A percentile compares a stretch with the other conserved stretches of the same genome.
phyloP scores from a whole-genome alignment of 495 filamentous ascomycete species.

The Penicillium roqueforti region DNA sequence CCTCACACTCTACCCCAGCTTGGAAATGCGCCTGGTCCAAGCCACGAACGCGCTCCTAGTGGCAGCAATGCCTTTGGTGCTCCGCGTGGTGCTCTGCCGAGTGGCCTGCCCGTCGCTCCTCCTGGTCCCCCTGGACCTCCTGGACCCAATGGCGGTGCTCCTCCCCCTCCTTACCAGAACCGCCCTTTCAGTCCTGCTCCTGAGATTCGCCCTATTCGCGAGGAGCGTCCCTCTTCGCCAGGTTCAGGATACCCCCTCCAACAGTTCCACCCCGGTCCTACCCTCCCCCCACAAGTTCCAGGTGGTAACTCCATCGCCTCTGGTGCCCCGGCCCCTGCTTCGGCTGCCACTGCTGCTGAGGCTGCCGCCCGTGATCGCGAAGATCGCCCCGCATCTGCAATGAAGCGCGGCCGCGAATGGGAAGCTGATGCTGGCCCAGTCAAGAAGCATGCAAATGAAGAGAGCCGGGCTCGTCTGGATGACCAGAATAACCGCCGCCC shows the following conservation, averaged over 20 bases:
- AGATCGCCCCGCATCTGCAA: constrained; percentile 69
- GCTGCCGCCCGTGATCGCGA: constrained; percentile 80
- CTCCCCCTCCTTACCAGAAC: constrained; percentile 50
- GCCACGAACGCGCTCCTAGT: constrained; percentile 51
- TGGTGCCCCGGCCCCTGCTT: constrained; percentile 68
- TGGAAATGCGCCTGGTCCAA: constrained; percentile 48
- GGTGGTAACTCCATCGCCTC: constrained; percentile 70
- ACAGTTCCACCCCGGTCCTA: constrained; percentile 69
- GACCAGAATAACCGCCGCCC: constrained; percentile 74
- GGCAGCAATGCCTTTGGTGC: constrained; percentile 47
- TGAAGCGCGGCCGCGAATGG: constrained; percentile 88
- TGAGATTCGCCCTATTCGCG: constrained; percentile 81
- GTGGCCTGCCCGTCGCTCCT: neutral
- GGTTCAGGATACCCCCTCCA: constrained; percentile 77
- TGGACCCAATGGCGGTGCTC: constrained; percentile 52
- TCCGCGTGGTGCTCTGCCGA: constrained; percentile 17
- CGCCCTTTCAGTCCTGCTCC: constrained; percentile 69
- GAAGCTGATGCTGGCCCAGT: constrained; percentile 62
- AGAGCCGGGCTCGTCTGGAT: constrained; percentile 78
- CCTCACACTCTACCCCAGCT: constrained; percentile 59
- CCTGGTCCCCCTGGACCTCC: constrained; percentile 37
- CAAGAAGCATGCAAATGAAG: constrained; percentile 87
- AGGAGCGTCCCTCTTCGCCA: constrained; percentile 79
- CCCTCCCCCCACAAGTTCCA: constrained; percentile 48
- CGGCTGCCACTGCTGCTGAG: constrained; percentile 68